Evolutionary conservation across 108 stramenopile genomes (phyloP), one percentile per base, ranked within the genome.

Genomic region (Nitzschia putrida): DNA sequence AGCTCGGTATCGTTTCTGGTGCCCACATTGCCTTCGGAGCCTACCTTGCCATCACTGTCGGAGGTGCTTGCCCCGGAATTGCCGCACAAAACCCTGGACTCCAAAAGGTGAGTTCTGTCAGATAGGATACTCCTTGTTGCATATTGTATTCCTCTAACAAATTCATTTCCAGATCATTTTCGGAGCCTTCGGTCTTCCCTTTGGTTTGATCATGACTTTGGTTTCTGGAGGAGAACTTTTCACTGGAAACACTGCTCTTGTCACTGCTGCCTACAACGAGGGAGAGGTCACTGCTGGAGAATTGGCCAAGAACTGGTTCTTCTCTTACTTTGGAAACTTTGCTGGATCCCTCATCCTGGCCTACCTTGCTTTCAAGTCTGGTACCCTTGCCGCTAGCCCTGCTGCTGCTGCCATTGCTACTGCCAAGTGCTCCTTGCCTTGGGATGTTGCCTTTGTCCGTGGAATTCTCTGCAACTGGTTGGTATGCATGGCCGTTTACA

Each of bases 401-500:
- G 91, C 83, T 7, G 82, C 89, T 55, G 88, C 77, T 22, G 85
- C 83, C 7, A 89, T 94, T 57, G 90, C 92, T 12, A 90, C 89
- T 34, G 88, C 84, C 44, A 96, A 96, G 73, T 85, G 82, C 53
- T 69, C 91, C 8, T 53, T 87, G 38, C 71, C 94, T 25, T 95
- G 91, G 76, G 79, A 89, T 47, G 78, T 83, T 71, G 83, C 95
- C 5, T 95, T 98, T 74, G 81, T 90, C 39, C 87, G 94, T 63
- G 97, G 93, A 4, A 84, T 98, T 61, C 80, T 95, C 25, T 96
- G 96, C 73, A 98, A 97, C 81, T 98, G 95, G 94, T 79, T 97
- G 25, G 98, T 98, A 8, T 97, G 96, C 73, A 90, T 96, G 85
- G 95, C 96, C 45, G 92, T 95, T 3, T 97, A 92, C 74, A 90